Base-by-base conservation (phyloP, 352 stramenopile species). In the Phytophthora pinifolia region DNA sequence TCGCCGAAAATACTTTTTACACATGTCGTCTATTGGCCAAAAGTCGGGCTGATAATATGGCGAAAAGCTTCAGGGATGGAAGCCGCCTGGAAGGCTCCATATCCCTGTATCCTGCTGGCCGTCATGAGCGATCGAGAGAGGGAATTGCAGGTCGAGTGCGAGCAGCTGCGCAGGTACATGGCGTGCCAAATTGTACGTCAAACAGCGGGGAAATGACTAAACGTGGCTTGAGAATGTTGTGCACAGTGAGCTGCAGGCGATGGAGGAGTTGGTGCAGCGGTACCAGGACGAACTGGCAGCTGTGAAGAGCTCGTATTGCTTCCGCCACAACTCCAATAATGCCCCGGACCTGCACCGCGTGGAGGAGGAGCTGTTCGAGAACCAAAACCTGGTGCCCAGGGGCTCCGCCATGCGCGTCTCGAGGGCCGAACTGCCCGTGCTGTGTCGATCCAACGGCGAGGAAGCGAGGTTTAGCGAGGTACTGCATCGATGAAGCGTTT, bases 351-450 rank as follows among this genome's bases (percentile, higher is more conserved):
- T 59, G 15, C 59, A 70, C 43, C 68, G 67, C 9, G 62, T 73
- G 3, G 65, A 72, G 17, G 79, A 88, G 36, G 69, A 82, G 47
- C 44, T 89, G 9, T 76, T 74, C n/a, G 76, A 89, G 51, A 62
- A 74, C 37, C 76, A 89, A 60, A 64, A 62, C 33, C 45, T 89
- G 42, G 61, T 74, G 30, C 44, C 54, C 9, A 38, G 51, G 5
- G 85, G 76, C 46, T 56, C 61, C 8, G 46, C 47, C 0, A 60
- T 54, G 25, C 33, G 46, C 4, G 18, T 37, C 3, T 49, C 49
- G 10, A 63, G 42, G 39, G 55, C 49, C 0, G 60, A 72, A 9
- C 34, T 62, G 39, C 64, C 68, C 0, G 49, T 66, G 25, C 49
- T 73, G 25, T 72, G 55, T 42, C 54, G 59, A 36, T 45, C 44